Conservation (phyloP, 306 rosid genomes). For the Mimosa pudica region DNA sequence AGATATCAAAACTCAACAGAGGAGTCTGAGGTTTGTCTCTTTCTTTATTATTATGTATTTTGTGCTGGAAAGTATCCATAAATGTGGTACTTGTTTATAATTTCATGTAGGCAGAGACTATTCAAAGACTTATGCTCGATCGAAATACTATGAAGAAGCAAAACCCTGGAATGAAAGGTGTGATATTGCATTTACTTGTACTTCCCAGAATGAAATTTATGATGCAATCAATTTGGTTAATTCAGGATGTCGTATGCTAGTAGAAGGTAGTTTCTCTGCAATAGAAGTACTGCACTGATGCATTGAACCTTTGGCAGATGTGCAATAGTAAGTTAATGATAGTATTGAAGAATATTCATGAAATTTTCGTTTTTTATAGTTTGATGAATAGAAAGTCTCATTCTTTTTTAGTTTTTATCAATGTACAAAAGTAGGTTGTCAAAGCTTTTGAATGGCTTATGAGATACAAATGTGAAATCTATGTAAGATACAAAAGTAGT, state of each 20-base stretch:
- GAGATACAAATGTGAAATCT: too few species aligned
- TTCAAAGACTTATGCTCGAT: constrained; percentile 93
- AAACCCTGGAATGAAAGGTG: constrained; percentile 97
- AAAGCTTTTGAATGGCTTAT: too few species aligned
- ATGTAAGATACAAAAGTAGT: too few species aligned
- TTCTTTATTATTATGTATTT: not conserved
- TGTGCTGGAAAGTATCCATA: constrained; percentile 9
- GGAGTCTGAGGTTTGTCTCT: constrained; percentile 76
- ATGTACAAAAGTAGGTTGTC: too few species aligned
- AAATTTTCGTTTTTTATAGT: constrained; percentile 12
- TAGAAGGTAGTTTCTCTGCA: constrained; percentile 70
- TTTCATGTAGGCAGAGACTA: constrained; percentile 73
- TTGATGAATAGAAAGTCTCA: not conserved
- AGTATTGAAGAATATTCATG: not conserved
- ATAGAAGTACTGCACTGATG: not conserved
- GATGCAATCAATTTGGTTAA: constrained; percentile 89
- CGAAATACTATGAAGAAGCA: constrained; percentile 94
- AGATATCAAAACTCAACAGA: constrained; percentile 86
- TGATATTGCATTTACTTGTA: too few species aligned
- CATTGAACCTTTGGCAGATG: constrained; percentile 3
- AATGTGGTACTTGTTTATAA: constrained; percentile 32
- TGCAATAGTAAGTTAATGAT: not conserved
- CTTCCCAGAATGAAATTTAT: constrained; percentile 89
- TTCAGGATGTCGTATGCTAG: constrained; percentile 85
- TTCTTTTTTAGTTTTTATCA: not conserved